Evolutionary conservation across 441 rosid species (phyloP).

Genomic region (Kokia cookei): DNA sequence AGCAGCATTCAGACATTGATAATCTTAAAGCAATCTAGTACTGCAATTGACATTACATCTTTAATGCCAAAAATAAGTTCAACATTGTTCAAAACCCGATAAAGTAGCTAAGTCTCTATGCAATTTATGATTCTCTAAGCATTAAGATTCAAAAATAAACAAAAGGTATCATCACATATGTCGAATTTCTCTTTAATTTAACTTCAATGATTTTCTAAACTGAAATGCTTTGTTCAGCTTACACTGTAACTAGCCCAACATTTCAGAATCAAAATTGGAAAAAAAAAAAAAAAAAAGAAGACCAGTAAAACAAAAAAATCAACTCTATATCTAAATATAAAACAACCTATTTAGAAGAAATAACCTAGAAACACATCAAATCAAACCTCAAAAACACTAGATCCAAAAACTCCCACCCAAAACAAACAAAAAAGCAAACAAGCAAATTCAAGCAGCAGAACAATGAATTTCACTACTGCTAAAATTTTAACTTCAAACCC

Average conservation of each 20-base stretch:
- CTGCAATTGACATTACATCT: too few species aligned
- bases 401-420: slow-evolving; percentile 24
- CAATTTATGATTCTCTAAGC: not conserved
- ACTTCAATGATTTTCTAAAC: not conserved
- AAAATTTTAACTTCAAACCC: too few species aligned
- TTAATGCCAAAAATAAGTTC: not conserved
- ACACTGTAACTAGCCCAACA: not conserved
- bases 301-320: not conserved
- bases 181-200: not conserved
- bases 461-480: too few species aligned
- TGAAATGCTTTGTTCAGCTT: not conserved
- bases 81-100: not conserved
- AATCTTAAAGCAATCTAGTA: not conserved
- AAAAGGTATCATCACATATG: not conserved
- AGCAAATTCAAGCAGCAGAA: too few species aligned
- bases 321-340: not conserved
- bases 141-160: not conserved
- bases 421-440: too few species aligned
- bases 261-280: not conserved
- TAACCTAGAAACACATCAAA: slow-evolving; percentile 1
- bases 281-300: not conserved
- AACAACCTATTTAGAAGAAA: slow-evolving; percentile 10
- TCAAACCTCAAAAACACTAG: slow-evolving; percentile 25
- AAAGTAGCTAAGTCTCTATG: not conserved
- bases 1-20: not conserved